Evolutionary conservation across 768 basidiomycete species (phyloP), one percentile per base, ranked within the genome.

Genomic region (Suillus lakei): DNA sequence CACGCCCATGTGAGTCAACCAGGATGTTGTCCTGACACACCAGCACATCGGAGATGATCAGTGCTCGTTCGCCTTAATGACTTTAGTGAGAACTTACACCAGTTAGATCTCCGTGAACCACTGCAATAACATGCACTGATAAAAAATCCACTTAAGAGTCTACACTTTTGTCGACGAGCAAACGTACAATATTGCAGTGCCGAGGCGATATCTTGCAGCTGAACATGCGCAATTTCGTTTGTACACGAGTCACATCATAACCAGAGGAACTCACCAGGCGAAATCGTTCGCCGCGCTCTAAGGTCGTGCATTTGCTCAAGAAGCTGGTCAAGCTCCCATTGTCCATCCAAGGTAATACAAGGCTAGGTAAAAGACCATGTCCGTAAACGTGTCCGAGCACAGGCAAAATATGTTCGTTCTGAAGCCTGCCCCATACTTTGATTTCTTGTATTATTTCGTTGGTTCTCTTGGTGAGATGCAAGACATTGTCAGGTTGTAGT

Each of bases 1-100:
- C 82, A 39, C 76, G 75, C n/a, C 77, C 74, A 30, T 80, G 65
- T 63, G 78, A 76, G 63, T 80, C 78, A 56, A 84, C 77, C n/a
- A 83, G 75, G 53, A 84, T 76, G 66, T 83, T 84, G 0, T 78
- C 76, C 81, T 66, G 13, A 6, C 15, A 7, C 39, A 41, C 46
- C 46, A 7, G 46, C 5, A 26, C 5, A 15, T 48, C 3, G 13
- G 28, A 34, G 32, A 12, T 34, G 15, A 43, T 43, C 7, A n/a
- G 43, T 26, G 16, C 13, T 43, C n/a, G 7, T 26, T 16, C 30
- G 10, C 41, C 26, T 7, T 30, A 13, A 12, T 48, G 6, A 21
- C 10, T 34, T 30, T 2, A 13, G 41, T 12, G 30, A 50, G 23
- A n/a, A 32, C 62, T 34, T 23, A 66, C 62, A 23, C 62, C 46